Evolutionary conservation across 805 yeast species (phyloP).

Genomic region (Saturnispora sanitii): DNA sequence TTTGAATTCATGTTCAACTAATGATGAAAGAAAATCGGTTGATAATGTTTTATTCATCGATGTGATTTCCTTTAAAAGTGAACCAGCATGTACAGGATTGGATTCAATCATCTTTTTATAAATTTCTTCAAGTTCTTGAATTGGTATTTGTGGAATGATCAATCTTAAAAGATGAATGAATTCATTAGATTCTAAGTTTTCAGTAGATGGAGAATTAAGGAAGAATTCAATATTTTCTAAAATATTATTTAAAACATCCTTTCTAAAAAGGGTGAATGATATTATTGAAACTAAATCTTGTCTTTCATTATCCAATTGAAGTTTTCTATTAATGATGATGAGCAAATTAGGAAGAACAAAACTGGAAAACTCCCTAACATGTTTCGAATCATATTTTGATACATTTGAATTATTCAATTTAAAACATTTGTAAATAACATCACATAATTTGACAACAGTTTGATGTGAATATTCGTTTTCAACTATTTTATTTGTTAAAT

Average conservation of each 20-base stretch:
- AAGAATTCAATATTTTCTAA: conserved; percentile 26
- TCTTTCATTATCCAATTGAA: background rate
- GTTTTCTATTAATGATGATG: conserved; percentile 6
- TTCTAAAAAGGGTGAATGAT: conserved; percentile 22
- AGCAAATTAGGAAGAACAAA: conserved; percentile 19
- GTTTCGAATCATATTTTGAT: conserved; percentile 20
- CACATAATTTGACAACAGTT: conserved; percentile 4
- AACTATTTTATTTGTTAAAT: conserved; percentile 8
- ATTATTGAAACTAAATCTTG: conserved; percentile 16
- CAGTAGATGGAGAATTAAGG: conserved; percentile 17
- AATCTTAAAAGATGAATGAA: conserved; percentile 25
- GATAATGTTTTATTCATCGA: conserved; percentile 45
- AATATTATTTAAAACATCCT: conserved; percentile 19
- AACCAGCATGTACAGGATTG: conserved; percentile 33
- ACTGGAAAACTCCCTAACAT: conserved; percentile 19
- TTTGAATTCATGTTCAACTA: conserved; percentile 28
- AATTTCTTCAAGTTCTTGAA: conserved; percentile 37
- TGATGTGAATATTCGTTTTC: conserved; percentile 3
- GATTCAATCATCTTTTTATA: conserved; percentile 33
- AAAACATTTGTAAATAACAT: conserved; percentile 12
- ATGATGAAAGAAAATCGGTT: conserved; percentile 35
- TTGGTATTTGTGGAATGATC: conserved; percentile 27
- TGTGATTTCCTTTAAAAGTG: conserved; percentile 38
- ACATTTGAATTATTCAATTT: conserved; percentile 19
- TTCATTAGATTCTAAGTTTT: conserved; percentile 14